These are phyloP conservation scores for Noccaea caerulescens DNA, from an alignment of 345 rosid species.

Conservation along the genomic window DNA sequence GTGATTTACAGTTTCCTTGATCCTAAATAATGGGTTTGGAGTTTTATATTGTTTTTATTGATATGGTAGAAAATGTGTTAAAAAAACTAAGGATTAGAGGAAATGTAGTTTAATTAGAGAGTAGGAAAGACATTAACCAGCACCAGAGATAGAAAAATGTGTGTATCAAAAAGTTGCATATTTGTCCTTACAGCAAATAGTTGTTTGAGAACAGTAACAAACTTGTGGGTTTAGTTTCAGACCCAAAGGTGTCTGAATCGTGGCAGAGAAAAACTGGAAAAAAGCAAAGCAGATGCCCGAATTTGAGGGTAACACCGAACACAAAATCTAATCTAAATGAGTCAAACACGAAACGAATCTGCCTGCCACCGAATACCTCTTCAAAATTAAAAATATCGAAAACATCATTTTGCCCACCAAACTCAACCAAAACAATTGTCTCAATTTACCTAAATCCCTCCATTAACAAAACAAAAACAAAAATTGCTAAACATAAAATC, in stretches of 20 bases:
- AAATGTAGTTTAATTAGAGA: too few relatives aligned
- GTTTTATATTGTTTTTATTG: too few relatives aligned
- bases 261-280: conserved; percentile 25
- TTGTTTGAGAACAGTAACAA: not conserved
- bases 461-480: not conserved
- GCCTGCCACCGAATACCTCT: conserved; percentile 26
- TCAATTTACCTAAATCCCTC: conserved; percentile 6
- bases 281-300: conserved; percentile 38
- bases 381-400: conserved; percentile 8
- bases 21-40: too few relatives aligned
- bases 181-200: too few relatives aligned
- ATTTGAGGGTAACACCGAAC: conserved; percentile 38
- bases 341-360: conserved; percentile 45
- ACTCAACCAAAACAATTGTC: conserved; percentile 38
- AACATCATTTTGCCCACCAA: conserved; percentile 35
- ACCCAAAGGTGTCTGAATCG: conserved; percentile 24
- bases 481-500: not conserved
- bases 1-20: too few relatives aligned
- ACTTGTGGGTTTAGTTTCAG: not conserved
- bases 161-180: too few relatives aligned
- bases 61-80: too few relatives aligned
- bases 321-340: conserved; percentile 39
- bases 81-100: too few relatives aligned
- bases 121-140: too few relatives aligned
- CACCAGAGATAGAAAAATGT: too few relatives aligned